phyloP scores from a whole-genome alignment of 2,329 filamentous ascomycete genomes.

The Venturia effusa region DNA sequence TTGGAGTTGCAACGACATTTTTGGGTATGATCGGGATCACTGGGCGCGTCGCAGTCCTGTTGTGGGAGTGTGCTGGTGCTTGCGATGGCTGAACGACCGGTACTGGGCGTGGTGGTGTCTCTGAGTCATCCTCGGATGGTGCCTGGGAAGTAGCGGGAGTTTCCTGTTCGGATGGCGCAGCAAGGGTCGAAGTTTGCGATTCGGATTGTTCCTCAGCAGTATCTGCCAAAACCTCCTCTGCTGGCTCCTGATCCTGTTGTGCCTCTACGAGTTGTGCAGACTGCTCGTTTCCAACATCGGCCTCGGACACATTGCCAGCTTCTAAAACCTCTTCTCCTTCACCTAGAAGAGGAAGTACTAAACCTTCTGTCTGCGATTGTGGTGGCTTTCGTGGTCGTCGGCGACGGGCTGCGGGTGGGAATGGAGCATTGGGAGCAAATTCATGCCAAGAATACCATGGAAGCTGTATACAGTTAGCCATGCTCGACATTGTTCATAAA shows the following conservation, averaged over 20 bases:
- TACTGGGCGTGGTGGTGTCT: constrained; percentile 45
- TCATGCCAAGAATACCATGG: constrained; percentile 44
- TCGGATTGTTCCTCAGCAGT: constrained; percentile 20
- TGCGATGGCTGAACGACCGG: constrained; percentile 34
- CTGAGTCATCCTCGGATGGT: constrained; percentile 45
- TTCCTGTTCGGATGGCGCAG: constrained; percentile 37
- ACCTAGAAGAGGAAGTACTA: constrained; percentile 43
- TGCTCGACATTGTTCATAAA: neutral
- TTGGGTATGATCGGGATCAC: constrained; percentile 40
- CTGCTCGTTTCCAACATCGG: neutral
- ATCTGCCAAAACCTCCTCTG: constrained; percentile 15
- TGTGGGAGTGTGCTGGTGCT: constrained; percentile 18
- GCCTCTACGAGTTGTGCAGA: constrained; percentile 15
- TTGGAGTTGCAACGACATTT: constrained; percentile 21
- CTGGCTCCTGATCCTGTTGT: constrained; percentile 12
- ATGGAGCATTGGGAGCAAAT: constrained; percentile 21
- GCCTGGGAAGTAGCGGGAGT: constrained; percentile 49
- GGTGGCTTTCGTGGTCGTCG: constrained; percentile 33
- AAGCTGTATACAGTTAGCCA: constrained; percentile 26
- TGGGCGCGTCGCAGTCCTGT: constrained; percentile 33
- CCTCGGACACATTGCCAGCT: constrained; percentile 11
- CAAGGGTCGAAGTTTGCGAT: constrained; percentile 34
- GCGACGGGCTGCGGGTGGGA: constrained; percentile 40
- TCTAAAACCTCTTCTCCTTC: constrained; percentile 16
- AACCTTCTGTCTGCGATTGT: constrained; percentile 7